Evolutionary conservation across 2,329 filamentous ascomycete genomes (phyloP).

Genomic region (Trichophyton benhamiae): DNA sequence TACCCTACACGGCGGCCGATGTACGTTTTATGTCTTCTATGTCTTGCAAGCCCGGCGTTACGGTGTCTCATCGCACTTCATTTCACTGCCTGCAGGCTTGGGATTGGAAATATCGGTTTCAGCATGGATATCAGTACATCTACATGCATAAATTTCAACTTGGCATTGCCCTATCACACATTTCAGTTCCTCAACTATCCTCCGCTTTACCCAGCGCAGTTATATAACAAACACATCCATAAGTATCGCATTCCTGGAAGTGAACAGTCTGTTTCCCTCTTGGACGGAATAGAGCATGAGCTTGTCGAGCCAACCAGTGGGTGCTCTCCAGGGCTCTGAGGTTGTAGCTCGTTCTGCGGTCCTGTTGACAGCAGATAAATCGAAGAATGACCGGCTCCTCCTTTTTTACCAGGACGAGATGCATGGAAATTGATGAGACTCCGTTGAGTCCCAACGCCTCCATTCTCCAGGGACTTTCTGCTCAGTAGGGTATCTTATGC

Average conservation of each 20-base stretch:
- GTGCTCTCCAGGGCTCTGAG: constrained; percentile 33
- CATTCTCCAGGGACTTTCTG: background rate
- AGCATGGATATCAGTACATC: background rate
- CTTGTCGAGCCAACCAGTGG: constrained; percentile 31
- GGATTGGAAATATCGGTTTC: background rate
- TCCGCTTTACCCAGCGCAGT: background rate
- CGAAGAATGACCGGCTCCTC: constrained; percentile 42
- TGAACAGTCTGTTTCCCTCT: constrained; percentile 45
- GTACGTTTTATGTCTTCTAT: background rate
- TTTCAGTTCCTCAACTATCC: background rate
- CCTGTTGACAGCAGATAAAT: constrained; percentile 39
- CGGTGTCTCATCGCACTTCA: background rate
- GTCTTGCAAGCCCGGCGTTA: background rate
- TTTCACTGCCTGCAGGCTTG: background rate
- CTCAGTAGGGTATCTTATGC: background rate
- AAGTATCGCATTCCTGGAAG: constrained; percentile 10
- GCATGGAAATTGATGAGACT: constrained; percentile 42
- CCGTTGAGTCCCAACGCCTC: background rate
- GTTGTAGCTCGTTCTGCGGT: constrained; percentile 40
- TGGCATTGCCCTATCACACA: background rate
- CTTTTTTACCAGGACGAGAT: constrained; percentile 39
- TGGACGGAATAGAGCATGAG: constrained; percentile 41
- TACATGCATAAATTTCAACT: background rate
- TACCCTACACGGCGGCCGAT: background rate
- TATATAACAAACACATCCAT: too few relatives aligned